These are phyloP conservation scores for Smithsoniella earleae DNA, from an alignment of 163 green algal genomes.

Conservation along the genomic window DNA sequence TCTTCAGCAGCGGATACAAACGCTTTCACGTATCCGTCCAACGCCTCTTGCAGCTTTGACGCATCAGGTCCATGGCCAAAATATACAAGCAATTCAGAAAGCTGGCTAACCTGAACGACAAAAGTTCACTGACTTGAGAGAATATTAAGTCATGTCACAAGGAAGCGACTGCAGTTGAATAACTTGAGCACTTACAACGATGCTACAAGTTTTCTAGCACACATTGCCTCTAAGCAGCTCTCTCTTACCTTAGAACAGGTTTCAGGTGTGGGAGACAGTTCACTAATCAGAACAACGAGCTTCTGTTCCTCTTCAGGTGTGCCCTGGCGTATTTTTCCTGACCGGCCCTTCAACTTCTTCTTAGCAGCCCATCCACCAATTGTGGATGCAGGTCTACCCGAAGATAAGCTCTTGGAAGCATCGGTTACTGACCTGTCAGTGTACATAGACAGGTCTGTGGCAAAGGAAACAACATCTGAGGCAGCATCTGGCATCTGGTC, in stretches of 20 bases:
- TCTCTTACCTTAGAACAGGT: not conserved
- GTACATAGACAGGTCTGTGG: slow-evolving; percentile 23
- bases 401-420: not conserved
- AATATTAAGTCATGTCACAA: too few relatives aligned
- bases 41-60: not conserved
- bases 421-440: not conserved
- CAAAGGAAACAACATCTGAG: not conserved
- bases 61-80: slow-evolving; percentile 10
- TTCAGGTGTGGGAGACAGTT: slow-evolving; percentile 2
- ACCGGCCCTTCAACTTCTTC: not conserved
- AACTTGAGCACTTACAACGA: not conserved
- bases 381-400: not conserved
- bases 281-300: not conserved
- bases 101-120: not conserved
- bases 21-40: slow-evolving; percentile 21
- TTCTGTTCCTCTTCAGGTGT: slow-evolving; percentile 28
- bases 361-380: not conserved
- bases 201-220: not conserved
- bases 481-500: not conserved
- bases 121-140: not conserved
- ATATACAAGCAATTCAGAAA: slow-evolving; percentile 10
- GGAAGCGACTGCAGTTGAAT: too few relatives aligned
- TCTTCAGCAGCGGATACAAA: slow-evolving; percentile 12
- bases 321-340: slow-evolving; percentile 6
- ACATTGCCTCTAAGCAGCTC: too few relatives aligned